phyloP scores from a whole-genome alignment of 371 early-diverging fungal species.

The Cokeromyces recurvatus region DNA sequence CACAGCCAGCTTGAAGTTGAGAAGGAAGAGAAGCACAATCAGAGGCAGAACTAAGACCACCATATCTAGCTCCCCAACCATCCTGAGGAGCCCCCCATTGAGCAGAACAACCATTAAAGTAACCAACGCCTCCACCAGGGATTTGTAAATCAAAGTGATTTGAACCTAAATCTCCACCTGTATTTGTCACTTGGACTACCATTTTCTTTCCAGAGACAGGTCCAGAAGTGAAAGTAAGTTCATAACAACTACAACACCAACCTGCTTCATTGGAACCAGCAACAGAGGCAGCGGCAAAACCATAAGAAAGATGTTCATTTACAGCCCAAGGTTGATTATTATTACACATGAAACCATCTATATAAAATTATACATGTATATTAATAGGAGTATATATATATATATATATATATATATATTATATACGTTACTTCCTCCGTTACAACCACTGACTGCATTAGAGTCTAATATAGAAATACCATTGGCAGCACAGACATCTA shows the following conservation, averaged over 20 bases:
- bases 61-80: conserved; percentile 42
- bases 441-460: conserved; percentile 30
- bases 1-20: conserved; percentile 37
- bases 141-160: conserved; percentile 47
- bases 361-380: neutral
- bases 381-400: neutral
- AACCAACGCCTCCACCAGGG: conserved; percentile 48
- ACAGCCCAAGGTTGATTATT: conserved; percentile 44
- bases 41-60: conserved; percentile 26
- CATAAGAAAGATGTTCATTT: conserved; percentile 35
- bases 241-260: conserved; percentile 46
- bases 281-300: conserved; percentile 42
- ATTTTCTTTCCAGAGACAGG: conserved; percentile 35
- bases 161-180: conserved; percentile 36
- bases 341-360: conserved; percentile 35
- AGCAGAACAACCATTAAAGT: conserved; percentile 36
- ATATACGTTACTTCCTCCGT: conserved; percentile 21
- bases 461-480: conserved; percentile 25
- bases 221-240: conserved; percentile 35
- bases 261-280: conserved; percentile 23
- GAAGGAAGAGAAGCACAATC: conserved; percentile 30
- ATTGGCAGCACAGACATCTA: conserved; percentile 27
- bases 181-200: conserved; percentile 48
- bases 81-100: conserved; percentile 31
- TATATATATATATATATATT: neutral